A percentile compares a stretch with the other conserved stretches of the same genome.
Conservation (phyloP, 169 alveolate species). For the Theileria parva region DNA sequence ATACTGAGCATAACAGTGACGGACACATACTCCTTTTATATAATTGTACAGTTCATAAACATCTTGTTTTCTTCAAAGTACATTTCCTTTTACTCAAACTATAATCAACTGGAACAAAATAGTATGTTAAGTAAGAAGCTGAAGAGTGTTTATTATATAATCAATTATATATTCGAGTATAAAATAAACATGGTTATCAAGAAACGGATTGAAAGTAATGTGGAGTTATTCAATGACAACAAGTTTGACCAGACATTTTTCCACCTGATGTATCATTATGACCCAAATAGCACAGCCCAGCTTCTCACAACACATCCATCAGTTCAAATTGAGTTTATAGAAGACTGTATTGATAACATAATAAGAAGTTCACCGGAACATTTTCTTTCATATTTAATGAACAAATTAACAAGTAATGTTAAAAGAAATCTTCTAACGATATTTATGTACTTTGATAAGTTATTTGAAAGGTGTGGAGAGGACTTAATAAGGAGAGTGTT, state of each 20-base stretch:
- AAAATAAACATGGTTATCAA: slow-evolving; percentile 1
- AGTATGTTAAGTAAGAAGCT: background rate
- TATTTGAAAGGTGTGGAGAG: slow-evolving; percentile 8
- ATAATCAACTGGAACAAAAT: background rate
- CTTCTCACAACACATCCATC: background rate
- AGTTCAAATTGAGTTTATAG: background rate
- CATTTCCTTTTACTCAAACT: background rate
- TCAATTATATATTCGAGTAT: slow-evolving; percentile 9
- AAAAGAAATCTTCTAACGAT: slow-evolving; percentile 45
- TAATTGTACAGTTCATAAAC: slow-evolving; percentile 8
- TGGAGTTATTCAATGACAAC: background rate
- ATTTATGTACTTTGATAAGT: slow-evolving; percentile 14
- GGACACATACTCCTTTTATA: slow-evolving; percentile 6
- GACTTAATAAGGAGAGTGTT: slow-evolving; percentile 4
- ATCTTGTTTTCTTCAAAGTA: background rate
- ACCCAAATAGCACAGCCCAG: background rate
- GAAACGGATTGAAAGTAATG: background rate
- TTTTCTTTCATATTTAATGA: slow-evolving; percentile 27
- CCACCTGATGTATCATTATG: background rate
- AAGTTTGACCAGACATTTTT: slow-evolving; percentile 14
- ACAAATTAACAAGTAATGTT: slow-evolving; percentile 19
- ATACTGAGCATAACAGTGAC: background rate
- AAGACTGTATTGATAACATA: background rate
- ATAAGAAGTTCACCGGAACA: slow-evolving; percentile 18
- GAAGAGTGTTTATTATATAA: slow-evolving; percentile 1